Evolutionary conservation across 1,284 basidiomycete species (phyloP), one percentile per base, ranked within the genome.

Genomic region (Rhodotorula sp.): DNA sequence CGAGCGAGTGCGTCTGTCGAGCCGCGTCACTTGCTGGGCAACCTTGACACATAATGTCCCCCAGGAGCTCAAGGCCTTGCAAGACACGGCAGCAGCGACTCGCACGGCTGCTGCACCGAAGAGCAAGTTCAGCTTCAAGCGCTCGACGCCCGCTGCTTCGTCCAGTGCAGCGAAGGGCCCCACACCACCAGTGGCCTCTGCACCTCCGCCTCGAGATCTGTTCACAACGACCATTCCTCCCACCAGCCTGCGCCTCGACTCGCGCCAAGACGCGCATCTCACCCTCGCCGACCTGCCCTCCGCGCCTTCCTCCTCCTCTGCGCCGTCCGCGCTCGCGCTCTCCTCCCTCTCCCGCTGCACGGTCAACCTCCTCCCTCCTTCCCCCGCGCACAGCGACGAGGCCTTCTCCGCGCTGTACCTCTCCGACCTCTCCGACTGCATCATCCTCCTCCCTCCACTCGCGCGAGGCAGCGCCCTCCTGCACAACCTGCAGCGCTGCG

Each of bases 91-190:
- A 7, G 41, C 53, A 0, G 45, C 58, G 2, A 13, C n/a, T 12
- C 66, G 45, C 46, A n/a, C 44, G 8, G 52, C 46, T 27, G 53
- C 62, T 1, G 58, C 46, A 3, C 44, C 70, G n/a, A 72, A 72
- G 45, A 2, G 67, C 13, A 71, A 65, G 61, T 74, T 74, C 64
- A 69, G 70, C 57, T 74, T 74, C 62, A 67, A 66, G 46, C 60
- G 60, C n/a, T 16, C 54, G 5, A 42, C 48, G 19, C 14, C 57
- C 17, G 21, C 61, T 2, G 1, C 46, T 23, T 42, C 50, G 2
- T 12, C 49, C 13, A 7, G 19, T n/a, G 14, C 50, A 8, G 17
- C 41, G 23, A n/a, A 19, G 7, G 4, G 45, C 5, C 10, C 34
- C 9, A 17, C 45, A 1, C 25, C 62, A 10, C 50, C 41, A 5